Base-by-base conservation (phyloP, 1,284 basidiomycete species). In the Rhodotorula mucilaginosa region DNA sequence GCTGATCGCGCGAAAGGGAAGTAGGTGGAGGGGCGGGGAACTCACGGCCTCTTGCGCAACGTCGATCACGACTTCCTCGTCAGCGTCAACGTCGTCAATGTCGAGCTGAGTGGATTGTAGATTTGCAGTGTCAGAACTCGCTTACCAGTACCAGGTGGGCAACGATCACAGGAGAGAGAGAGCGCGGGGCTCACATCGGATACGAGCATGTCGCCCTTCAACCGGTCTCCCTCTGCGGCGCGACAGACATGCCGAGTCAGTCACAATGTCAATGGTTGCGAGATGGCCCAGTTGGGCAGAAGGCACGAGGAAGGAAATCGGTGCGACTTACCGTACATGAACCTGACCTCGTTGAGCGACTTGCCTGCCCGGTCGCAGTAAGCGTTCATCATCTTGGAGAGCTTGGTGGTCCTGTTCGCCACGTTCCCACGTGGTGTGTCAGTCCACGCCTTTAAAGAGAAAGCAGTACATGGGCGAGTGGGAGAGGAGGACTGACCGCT, bases 361-460 rank as follows among this genome's bases (percentile, higher is more conserved):
- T 76, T 76, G 44, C 75, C 75, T 0, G 75, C 75, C 7, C 75
- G 67, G 31, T 76, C 69, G 64, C 75, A 76, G 71, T 76, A 76
- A 15, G 75, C 75, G 31, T 47, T 56, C 75, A 76, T 76, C 75
- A 76, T 76, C 68, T 76, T 76, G 47, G 47, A 49, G 18, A 76
- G 68, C 69, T 73, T 69, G 58, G 75, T 76, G 18, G 75, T 75
- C 75, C 73, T 75, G 65, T 2, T 23, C 12, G 10, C 8, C 5
- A 29, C 26, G 8, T 2, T 15, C 4, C 18, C 13, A 7, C n/a
- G 26, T 1, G 26, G 26, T 15, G 44, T 4, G 49, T 57, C 49
- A 61, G 29, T 26, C 21, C 23, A 3, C 15, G 26, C 26, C 26
- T 26, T 26, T 26, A 26, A 26, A 26, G 26, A 26, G 26, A 26